Evolutionary conservation across 768 basidiomycete genomes (phyloP), one percentile per base, ranked within the genome.

Genomic region (Mycena capillaripes): DNA sequence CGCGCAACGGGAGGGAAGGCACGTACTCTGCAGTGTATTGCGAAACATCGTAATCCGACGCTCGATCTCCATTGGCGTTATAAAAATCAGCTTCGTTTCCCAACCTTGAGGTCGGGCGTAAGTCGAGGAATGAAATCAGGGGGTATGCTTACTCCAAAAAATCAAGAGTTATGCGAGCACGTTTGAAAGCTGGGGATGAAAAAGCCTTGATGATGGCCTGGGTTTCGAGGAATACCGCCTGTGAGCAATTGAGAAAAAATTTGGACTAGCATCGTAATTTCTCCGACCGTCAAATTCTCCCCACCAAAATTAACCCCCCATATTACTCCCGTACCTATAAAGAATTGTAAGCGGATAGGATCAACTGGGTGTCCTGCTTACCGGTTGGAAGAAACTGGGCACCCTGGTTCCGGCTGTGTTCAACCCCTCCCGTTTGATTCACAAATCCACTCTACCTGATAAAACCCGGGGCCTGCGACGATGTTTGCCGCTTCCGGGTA

Each of bases 221-320:
- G 0, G 89, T 86, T 74, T 86, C 86, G 11, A 88, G 81, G 69
- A 84, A 85, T 0, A 83, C 85, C 7, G 87, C 84, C 71, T 72
- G 58, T 7, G 29, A 27, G 55, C 11, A 16, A 19, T 38, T 63
- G 27, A 65, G 55, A 38, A 14, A n/a, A 50, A 12, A 46, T 25
- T 56, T 29, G 21, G 27, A 19, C 21, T 11, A 12, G 27, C 16
- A 16, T 16, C 27, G 12, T 19, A 19, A 11, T 38, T n/a, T n/a
- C n/a, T 27, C 16, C 30, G 21, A 72, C 71, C 70, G 88, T 89
- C 61, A 90, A 32, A 72, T 90, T 90, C 50, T 83, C 78, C 66
- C 81, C 78, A 7, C 90, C 90, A n/a, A 93, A 80, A 78, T 93
- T 93, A 56, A 93, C 82, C 17, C 91, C 92, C 90, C 90, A 93